Conservation (phyloP, 768 basidiomycete species). For the Suillus fuscotomentosus region DNA sequence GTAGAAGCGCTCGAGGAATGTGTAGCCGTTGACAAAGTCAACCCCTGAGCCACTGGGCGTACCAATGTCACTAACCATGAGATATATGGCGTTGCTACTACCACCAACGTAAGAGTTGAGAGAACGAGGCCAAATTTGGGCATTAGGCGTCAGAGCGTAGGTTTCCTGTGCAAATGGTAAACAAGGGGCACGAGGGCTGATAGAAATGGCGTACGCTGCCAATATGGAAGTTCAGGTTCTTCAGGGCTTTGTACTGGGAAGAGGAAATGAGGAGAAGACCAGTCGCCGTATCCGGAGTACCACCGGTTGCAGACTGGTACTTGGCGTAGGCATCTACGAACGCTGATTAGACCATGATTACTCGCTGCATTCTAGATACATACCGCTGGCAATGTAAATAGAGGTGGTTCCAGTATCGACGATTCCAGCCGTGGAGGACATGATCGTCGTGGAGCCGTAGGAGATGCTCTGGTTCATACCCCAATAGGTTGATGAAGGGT, state of each 20-base stretch:
- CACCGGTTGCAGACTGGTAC: constrained; percentile 18
- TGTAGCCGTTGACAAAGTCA: constrained; percentile 55
- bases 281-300: constrained; percentile 12
- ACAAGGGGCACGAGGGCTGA: background rate
- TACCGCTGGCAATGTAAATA: constrained; percentile 44
- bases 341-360: background rate
- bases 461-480: constrained; percentile 56
- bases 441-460: constrained; percentile 47
- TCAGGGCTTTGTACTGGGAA: constrained; percentile 5
- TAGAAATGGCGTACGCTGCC: background rate
- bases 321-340: constrained; percentile 24
- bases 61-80: constrained; percentile 39
- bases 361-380: constrained; percentile 8
- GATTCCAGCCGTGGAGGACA: constrained; percentile 49
- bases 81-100: constrained; percentile 33
- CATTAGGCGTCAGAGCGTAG: constrained; percentile 43
- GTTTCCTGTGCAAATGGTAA: constrained; percentile 15
- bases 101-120: constrained; percentile 47
- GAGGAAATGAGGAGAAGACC: constrained; percentile 13
- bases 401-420: constrained; percentile 63
- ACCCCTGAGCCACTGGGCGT: constrained; percentile 41
- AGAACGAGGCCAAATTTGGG: constrained; percentile 40
- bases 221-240: constrained; percentile 11
- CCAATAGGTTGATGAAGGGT: constrained; percentile 54
- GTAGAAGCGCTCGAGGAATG: constrained; percentile 65